A percentile compares a stretch with the other conserved stretches of the same genome.
These are phyloP conservation scores for Kwoniella sp. DNA, from an alignment of 768 basidiomycete species.

Conservation along the genomic window DNA sequence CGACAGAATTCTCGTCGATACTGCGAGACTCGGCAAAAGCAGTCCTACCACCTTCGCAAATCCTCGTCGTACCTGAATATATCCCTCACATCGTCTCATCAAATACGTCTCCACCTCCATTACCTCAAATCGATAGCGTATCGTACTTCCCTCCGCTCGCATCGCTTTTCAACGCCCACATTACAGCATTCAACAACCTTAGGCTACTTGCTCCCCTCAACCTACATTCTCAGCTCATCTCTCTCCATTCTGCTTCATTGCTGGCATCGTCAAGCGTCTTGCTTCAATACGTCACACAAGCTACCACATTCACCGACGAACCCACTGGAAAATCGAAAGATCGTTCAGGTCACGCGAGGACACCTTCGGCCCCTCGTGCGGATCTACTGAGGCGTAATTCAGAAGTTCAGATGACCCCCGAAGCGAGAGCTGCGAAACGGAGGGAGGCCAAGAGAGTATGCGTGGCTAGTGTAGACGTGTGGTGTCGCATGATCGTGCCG, in stretches of 20 bases:
- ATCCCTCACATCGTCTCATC: constrained; percentile 16
- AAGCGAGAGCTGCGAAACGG: constrained; percentile 29
- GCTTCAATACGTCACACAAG: constrained; percentile 17
- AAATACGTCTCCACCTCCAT: constrained; percentile 61
- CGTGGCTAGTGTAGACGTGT: constrained; percentile 31
- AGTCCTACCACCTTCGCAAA: constrained; percentile 33
- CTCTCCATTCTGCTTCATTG: constrained; percentile 25
- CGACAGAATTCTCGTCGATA: constrained; percentile 39
- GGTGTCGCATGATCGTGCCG: constrained; percentile 25
- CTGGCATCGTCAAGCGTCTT: constrained; percentile 15
- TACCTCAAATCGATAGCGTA: constrained; percentile 54
- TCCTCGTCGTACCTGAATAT: constrained; percentile 41
- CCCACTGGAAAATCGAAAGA: constrained; percentile 1
- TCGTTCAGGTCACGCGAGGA: constrained; percentile 27
- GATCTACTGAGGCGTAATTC: constrained; percentile 42
- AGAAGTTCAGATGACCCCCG: constrained; percentile 39
- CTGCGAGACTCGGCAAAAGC: constrained; percentile 40
- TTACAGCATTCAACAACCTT: constrained; percentile 74
- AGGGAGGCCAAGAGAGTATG: constrained; percentile 29
- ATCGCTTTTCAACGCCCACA: constrained; percentile 68
- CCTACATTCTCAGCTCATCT: constrained; percentile 51
- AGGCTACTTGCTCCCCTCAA: constrained; percentile 75
- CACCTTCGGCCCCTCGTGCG: constrained; percentile 40
- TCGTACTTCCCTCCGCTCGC: constrained; percentile 77
- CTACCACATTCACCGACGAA: constrained; percentile 8